Conservation (phyloP, 1,284 basidiomycete species). For the Schizophyllum commune region DNA sequence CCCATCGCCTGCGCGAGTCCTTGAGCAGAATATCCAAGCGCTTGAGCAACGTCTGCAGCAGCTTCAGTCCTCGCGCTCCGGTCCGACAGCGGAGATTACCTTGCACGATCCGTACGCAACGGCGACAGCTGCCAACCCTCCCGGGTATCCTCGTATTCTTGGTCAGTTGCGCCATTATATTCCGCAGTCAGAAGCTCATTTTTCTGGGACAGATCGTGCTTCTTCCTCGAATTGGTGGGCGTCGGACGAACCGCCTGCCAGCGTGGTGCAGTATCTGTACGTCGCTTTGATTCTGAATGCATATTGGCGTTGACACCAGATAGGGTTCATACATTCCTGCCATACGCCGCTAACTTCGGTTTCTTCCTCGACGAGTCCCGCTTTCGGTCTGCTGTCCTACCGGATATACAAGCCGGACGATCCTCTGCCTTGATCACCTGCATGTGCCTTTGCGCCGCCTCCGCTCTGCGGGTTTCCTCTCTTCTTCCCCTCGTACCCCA, state of each 20-base stretch:
- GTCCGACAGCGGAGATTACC: not conserved
- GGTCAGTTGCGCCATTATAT: not conserved
- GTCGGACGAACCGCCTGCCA: not conserved
- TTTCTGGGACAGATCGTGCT: not conserved
- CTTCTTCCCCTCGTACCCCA: conserved; percentile 2
- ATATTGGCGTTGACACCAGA: not conserved
- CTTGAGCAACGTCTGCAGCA: not conserved
- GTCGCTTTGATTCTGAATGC: not conserved
- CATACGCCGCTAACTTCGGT: conserved; percentile 24
- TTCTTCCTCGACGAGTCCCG: conserved; percentile 29
- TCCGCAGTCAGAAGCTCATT: not conserved
- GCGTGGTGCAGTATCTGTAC: not conserved
- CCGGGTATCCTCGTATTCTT: not conserved
- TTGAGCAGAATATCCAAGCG: not conserved
- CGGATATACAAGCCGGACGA: not conserved
- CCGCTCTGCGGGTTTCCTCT: conserved; percentile 1
- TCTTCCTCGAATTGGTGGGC: not conserved
- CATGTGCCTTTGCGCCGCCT: not conserved
- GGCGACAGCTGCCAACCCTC: not conserved
- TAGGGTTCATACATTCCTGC: conserved; percentile 27
- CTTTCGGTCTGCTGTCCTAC: conserved; percentile 12
- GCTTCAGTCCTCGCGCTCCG: not conserved
- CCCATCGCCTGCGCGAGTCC: not conserved
- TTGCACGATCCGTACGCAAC: not conserved
- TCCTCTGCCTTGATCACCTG: not conserved